Base-by-base conservation (phyloP, 164 flowering plant species). In the Tetracentron sinense region DNA sequence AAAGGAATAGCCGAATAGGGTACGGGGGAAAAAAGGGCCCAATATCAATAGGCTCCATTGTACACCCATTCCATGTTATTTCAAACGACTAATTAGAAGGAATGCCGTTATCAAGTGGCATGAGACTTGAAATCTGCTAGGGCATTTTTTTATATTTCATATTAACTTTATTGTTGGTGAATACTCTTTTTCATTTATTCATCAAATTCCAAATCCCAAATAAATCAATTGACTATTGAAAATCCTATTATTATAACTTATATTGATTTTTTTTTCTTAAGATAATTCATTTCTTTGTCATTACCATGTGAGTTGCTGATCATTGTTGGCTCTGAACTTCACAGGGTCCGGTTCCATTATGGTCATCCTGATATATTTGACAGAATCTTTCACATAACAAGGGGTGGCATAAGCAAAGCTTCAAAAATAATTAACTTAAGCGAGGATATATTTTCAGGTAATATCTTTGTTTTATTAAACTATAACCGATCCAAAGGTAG, bases 351-450 rank as follows among this genome's bases (percentile, higher is more conserved):
- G 3, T 78, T 78, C 72, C 81, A 78, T 62, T 78, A 78, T 69
- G 81, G 81, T 11, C 81, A 78, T 72, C 81, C 81, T 66, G 81
- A 78, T 75, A 54, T 78, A 33, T 78, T 78, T 64, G 81, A 78
- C 57, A 63, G 78, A 42, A 61, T 78, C 31, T 78, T 78, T 62
- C 81, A 78, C 50, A 22, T 78, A 42, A 78, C 81, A 49, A 69
- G 81, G 53, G 81, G 81, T 58, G 81, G 81, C 47, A 53, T 78
- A 26, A 78, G 81, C 74, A 78, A 78, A 67, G 81, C 78, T 31
- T 78, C 81, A 23, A 75, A 65, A 72, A 42, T 22, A 27, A 78
- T 78, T 23, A 78, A 78, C 49, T 58, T 78, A 33, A 78, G 81
- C 30, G 81, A 75, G 64, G 78, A 78, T 63, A 75, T 78, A 31